A percentile compares a stretch with the other conserved stretches of the same genome.
Evolutionary conservation across 129 eudicot species (phyloP).

Genomic region (Arctium minus): DNA sequence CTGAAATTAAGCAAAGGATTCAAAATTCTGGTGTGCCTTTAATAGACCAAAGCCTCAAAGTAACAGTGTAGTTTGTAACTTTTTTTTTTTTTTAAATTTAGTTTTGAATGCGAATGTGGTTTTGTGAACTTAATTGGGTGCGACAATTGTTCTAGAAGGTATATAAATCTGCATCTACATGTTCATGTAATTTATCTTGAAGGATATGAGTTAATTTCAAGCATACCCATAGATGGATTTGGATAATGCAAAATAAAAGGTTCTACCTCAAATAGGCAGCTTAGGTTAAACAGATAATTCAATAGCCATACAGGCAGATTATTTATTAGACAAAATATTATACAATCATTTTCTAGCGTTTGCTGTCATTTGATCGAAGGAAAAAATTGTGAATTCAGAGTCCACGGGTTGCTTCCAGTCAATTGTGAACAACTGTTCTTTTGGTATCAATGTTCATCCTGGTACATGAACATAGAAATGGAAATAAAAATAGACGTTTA

Average conservation of each 20-base stretch:
- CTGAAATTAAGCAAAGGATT: neutral
- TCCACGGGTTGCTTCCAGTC: neutral
- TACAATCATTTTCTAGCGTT: no score
- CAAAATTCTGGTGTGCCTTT: neutral
- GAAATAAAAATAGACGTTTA: neutral
- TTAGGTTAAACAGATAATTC: neutral
- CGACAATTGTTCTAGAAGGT: neutral
- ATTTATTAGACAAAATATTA: no score
- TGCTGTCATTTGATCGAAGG: neutral
- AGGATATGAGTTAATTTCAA: neutral
- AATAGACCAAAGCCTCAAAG: neutral
- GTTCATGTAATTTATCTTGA: neutral
- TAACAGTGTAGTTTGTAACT: neutral
- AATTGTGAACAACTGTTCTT: slow-evolving; percentile 10
- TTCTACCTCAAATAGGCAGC: neutral
- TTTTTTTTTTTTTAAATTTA: neutral
- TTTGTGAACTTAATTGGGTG: neutral
- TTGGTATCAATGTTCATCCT: neutral
- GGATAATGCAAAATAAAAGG: neutral
- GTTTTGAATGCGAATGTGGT: slow-evolving; percentile 1
- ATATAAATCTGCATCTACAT: neutral
- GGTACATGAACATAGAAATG: neutral
- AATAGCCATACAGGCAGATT: neutral
- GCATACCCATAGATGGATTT: neutral
- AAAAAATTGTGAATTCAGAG: neutral